Evolutionary conservation across 2,329 filamentous ascomycete species (phyloP).

Genomic region (Diaporthe sp.): DNA sequence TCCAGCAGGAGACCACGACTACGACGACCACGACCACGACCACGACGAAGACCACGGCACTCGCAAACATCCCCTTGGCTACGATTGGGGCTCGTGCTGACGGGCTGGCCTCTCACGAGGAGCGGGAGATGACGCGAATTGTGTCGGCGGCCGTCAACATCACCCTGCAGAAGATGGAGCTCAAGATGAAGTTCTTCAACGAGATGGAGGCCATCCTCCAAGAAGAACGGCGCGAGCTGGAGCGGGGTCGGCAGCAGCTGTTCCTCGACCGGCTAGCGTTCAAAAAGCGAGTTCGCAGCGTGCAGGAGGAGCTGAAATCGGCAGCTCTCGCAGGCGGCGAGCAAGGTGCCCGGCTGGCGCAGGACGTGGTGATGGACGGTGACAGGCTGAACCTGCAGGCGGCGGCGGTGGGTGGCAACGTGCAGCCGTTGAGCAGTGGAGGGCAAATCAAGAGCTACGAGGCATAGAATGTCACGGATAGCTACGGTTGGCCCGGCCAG

Average conservation of each 20-base stretch:
- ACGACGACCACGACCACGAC: slow-evolving; percentile 66
- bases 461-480: slow-evolving; percentile 53
- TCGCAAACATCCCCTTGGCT: slow-evolving; percentile 86
- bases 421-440: slow-evolving; percentile 69
- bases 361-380: slow-evolving; percentile 62
- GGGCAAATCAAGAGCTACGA: slow-evolving; percentile 72
- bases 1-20: slow-evolving; percentile 61
- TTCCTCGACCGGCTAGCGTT: slow-evolving; percentile 94
- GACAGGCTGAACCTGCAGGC: slow-evolving; percentile 69
- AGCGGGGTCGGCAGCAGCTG: slow-evolving; percentile 90
- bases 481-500: neutral
- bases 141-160: slow-evolving; percentile 94
- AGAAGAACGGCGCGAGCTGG: slow-evolving; percentile 92
- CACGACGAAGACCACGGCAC: slow-evolving; percentile 60
- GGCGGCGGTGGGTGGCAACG: slow-evolving; percentile 56
- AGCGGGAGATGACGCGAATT: slow-evolving; percentile 94
- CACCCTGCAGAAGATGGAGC: slow-evolving; percentile 93
- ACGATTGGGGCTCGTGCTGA: slow-evolving; percentile 88
- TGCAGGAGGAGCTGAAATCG: slow-evolving; percentile 81
- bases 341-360: slow-evolving; percentile 62
- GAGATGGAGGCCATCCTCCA: slow-evolving; percentile 95
- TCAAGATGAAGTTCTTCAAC: slow-evolving; percentile 96
- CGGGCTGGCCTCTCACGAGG: slow-evolving; percentile 93
- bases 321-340: slow-evolving; percentile 65
- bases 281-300: slow-evolving; percentile 86